Evolutionary conservation across 208 protist species (phyloP).

Genomic region (Acanthamoeba healyi): DNA sequence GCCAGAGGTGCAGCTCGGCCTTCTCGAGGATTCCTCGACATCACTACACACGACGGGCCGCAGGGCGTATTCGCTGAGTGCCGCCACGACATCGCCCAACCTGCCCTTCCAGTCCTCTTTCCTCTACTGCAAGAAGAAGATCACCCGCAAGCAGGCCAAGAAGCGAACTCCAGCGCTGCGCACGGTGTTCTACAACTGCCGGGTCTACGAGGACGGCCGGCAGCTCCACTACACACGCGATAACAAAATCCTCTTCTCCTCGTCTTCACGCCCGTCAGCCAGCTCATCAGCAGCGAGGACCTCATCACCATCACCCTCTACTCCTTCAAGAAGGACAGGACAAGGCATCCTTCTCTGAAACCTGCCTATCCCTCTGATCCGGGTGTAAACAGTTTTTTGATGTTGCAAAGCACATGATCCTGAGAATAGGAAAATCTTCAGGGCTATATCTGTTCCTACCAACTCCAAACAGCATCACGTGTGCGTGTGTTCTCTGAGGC

Average conservation of each 20-base stretch:
- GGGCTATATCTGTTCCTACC: too few species aligned
- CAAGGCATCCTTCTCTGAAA: too few species aligned
- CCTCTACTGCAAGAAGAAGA: constrained; percentile 39
- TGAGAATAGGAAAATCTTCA: too few species aligned
- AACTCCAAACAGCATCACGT: too few species aligned
- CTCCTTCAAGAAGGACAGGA: too few species aligned
- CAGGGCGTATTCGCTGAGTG: neutral
- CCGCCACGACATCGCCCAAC: neutral
- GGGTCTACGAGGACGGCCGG: neutral
- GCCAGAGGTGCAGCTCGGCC: too few species aligned
- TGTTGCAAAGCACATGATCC: too few species aligned
- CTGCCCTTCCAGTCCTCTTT: neutral
- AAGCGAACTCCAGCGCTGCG: neutral
- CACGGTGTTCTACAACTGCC: constrained; percentile 6
- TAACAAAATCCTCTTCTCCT: neutral
- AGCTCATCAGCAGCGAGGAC: neutral
- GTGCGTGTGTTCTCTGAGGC: too few species aligned
- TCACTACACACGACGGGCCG: neutral
- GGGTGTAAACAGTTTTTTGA: too few species aligned
- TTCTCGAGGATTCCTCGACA: too few species aligned
- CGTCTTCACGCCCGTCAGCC: neutral
- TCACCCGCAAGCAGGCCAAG: constrained; percentile 5
- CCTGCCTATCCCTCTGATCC: too few species aligned
- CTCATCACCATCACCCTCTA: neutral
- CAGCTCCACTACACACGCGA: neutral